A percentile compares a stretch with the other conserved stretches of the same genome.
Evolutionary conservation across 2,329 filamentous ascomycete genomes (phyloP).

Genomic region (Cercospora zeae-maydis): DNA sequence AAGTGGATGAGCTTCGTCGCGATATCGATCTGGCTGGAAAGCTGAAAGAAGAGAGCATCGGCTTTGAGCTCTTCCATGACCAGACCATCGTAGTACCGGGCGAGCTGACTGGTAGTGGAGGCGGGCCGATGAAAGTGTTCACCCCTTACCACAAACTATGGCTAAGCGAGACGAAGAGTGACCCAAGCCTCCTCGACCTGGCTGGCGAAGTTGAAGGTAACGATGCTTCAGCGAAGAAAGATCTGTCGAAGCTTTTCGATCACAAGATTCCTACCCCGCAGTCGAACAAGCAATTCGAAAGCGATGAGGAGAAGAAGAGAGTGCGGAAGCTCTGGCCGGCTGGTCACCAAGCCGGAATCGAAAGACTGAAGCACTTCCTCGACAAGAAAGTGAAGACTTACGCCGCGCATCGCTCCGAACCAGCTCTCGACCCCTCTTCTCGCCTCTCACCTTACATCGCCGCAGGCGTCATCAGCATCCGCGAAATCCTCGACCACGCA

Average conservation of each 20-base stretch:
- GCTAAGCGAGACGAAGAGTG: conserved; percentile 43
- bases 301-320: conserved; percentile 39
- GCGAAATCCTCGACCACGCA: conserved; percentile 44
- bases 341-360: conserved; percentile 42
- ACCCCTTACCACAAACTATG: conserved; percentile 50
- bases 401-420: conserved; percentile 42
- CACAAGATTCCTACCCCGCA: conserved; percentile 41
- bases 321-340: conserved; percentile 47
- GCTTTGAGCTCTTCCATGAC: conserved; percentile 48
- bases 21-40: conserved; percentile 45
- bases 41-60: conserved; percentile 36
- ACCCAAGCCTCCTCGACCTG: conserved; percentile 45
- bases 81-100: conserved; percentile 50
- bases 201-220: conserved; percentile 43
- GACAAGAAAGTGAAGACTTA: conserved; percentile 41
- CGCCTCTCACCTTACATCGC: conserved; percentile 46
- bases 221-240: conserved; percentile 44
- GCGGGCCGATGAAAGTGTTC: conserved; percentile 52
- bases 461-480: conserved; percentile 46
- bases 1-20: conserved; percentile 77
- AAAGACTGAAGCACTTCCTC: conserved; percentile 43
- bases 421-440: conserved; percentile 42
- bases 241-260: conserved; percentile 58
- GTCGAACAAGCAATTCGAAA: conserved; percentile 42
- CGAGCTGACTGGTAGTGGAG: conserved; percentile 41